Evolutionary conservation across 1,139 yeast species (phyloP).

Genomic region (Pneumocystis wakefieldiae): DNA sequence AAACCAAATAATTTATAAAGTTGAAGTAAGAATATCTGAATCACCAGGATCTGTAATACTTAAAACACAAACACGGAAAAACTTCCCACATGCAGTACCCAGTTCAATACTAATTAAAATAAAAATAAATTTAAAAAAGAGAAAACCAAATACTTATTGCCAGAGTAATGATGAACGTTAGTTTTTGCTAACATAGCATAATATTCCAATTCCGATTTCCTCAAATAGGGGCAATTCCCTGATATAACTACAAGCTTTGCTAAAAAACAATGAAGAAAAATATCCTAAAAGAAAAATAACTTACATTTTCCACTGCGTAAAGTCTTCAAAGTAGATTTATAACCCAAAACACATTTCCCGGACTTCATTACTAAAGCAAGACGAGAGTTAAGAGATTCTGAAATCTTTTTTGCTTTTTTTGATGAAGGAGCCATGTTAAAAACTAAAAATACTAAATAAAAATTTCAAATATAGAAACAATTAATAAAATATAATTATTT

Average conservation of each 20-base stretch:
- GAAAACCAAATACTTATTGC: conserved; percentile 39
- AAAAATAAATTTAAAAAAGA: background rate
- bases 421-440: conserved; percentile 3
- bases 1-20: background rate
- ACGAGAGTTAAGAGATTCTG: conserved; percentile 95
- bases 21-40: conserved; percentile 74
- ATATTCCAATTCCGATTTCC: conserved; percentile 99
- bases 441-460: conserved; percentile 16
- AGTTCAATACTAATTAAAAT: conserved; percentile 59
- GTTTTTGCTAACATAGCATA: conserved; percentile 99
- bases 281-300: conserved; percentile 6
- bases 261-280: background rate
- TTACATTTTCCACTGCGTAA: conserved; percentile 68
- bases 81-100: conserved; percentile 99
- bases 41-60: conserved; percentile 98
- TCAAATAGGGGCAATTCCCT: conserved; percentile 98
- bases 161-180: conserved; percentile 93
- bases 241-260: conserved; percentile 97
- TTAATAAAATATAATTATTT: background rate
- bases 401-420: conserved; percentile 55
- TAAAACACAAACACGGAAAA: conserved; percentile 98
- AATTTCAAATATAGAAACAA: background rate
- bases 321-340: conserved; percentile 97
- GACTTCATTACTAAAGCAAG: conserved; percentile 96
- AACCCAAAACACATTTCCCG: conserved; percentile 99